Conservation (phyloP, 306 rosid species). For the Dalbergia cochinchinensis region DNA sequence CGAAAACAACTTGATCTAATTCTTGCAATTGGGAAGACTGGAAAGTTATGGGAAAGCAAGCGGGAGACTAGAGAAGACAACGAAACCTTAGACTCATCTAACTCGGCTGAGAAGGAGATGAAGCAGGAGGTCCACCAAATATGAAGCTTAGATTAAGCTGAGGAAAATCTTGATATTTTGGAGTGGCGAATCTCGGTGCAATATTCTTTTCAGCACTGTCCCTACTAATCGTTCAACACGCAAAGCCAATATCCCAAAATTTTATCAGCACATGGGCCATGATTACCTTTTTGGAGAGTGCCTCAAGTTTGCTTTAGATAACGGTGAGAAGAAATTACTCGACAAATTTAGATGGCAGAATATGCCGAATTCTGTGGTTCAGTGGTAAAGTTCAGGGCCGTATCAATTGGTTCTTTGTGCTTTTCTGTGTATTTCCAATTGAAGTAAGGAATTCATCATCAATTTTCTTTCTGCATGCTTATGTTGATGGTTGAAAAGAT, state of each 20-base stretch:
- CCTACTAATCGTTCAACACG: conserved; percentile 31
- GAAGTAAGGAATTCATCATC: conserved; percentile 29
- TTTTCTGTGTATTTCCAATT: conserved; percentile 26
- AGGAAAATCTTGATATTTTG: conserved; percentile 34
- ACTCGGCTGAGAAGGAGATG: conserved; percentile 52
- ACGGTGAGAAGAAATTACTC: conserved; percentile 34
- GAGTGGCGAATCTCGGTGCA: conserved; percentile 33
- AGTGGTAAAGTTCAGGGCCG: conserved; percentile 8
- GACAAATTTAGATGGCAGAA: conserved; percentile 25
- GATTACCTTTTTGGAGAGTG: conserved; percentile 26
- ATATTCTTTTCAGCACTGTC: conserved; percentile 32
- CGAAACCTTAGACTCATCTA: conserved; percentile 42
- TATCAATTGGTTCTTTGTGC: conserved; percentile 30
- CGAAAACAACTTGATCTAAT: conserved; percentile 87
- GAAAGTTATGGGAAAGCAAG: conserved; percentile 72
- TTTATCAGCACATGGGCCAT: conserved; percentile 36
- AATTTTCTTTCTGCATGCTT: conserved; percentile 8
- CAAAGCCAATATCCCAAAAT: conserved; percentile 24
- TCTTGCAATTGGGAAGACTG: conserved; percentile 74
- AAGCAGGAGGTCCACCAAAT: conserved; percentile 70
- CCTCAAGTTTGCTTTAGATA: conserved; percentile 42
- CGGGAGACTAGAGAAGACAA: conserved; percentile 48
- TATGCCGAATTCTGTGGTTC: conserved; percentile 20
- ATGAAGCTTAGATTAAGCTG: conserved; percentile 50
- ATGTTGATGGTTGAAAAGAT: conserved; percentile 14